Percentiles rank a stretch among this genome's conserved stretches.
Evolutionary conservation across 108 stramenopile species (phyloP).

Genomic region (Cyclotella atomus): DNA sequence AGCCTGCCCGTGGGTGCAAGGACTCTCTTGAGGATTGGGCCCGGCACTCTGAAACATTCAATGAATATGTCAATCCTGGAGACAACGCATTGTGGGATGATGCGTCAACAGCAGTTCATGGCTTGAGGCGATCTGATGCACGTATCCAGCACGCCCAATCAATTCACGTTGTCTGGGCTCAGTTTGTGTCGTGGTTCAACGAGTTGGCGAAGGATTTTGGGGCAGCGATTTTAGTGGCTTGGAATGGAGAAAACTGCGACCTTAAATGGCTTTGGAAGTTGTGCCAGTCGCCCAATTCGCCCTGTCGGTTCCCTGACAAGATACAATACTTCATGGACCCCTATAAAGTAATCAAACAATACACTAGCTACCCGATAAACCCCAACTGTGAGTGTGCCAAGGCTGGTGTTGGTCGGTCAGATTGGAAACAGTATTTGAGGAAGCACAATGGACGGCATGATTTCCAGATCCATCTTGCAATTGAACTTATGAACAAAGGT

Average conservation of each 20-base stretch:
- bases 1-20: no score
- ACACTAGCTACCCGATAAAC: not conserved
- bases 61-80: conserved; percentile 5
- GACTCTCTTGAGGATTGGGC: not conserved
- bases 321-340: conserved; percentile 12
- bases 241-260: conserved; percentile 19
- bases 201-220: not conserved
- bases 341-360: not conserved
- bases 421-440: not conserved
- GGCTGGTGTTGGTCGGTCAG: not conserved
- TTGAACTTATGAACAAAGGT: not conserved
- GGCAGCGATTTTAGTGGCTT: conserved; percentile 15
- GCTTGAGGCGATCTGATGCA: not conserved
- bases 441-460: not conserved
- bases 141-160: not conserved
- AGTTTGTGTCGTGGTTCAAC: not conserved
- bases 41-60: not conserved
- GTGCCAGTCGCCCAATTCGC: not conserved
- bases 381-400: not conserved
- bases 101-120: not conserved
- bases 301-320: not conserved
- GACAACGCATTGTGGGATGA: conserved; percentile 7
- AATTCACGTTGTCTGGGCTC: not conserved
- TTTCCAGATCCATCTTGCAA: not conserved
- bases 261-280: conserved; percentile 16